Conservation (phyloP, 768 basidiomycete species). For the Daedalea quercina region DNA sequence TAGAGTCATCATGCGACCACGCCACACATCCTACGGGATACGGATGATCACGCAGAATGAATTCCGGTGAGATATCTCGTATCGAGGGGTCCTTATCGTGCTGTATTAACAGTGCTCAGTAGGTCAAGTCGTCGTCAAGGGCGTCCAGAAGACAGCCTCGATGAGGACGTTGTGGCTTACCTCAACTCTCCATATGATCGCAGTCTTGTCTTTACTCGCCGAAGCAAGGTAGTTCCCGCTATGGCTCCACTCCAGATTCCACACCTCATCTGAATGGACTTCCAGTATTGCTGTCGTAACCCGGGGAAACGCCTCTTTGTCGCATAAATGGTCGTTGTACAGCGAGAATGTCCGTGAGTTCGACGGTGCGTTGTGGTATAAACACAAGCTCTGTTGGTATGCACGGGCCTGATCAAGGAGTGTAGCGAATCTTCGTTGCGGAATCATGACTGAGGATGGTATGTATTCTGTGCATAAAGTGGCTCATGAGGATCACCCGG, state of each 20-base stretch:
- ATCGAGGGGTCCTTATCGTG: conserved; percentile 41
- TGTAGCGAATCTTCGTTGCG: conserved; percentile 78
- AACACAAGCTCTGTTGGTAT: conserved; percentile 74
- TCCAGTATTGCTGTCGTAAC: conserved; percentile 80
- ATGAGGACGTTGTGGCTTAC: conserved; percentile 39
- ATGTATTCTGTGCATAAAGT: conserved; percentile 62
- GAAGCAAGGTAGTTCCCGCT: conserved; percentile 81
- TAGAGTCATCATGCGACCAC: conserved; percentile 88
- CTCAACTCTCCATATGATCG: conserved; percentile 84
- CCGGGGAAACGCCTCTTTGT: conserved; percentile 75
- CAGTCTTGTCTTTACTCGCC: conserved; percentile 80
- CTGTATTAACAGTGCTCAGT: conserved; percentile 18
- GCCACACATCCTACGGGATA: conserved; percentile 77
- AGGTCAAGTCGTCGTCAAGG: conserved; percentile 6
- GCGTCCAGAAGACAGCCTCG: conserved; percentile 5
- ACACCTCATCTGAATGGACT: conserved; percentile 90
- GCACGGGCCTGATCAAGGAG: conserved; percentile 80
- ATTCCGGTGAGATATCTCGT: conserved; percentile 54
- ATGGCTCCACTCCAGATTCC: conserved; percentile 94
- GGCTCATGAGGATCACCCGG: background rate
- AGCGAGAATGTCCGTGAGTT: conserved; percentile 64
- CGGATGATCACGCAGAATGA: conserved; percentile 67
- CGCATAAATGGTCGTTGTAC: conserved; percentile 82
- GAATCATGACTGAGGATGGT: conserved; percentile 89
- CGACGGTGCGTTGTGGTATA: conserved; percentile 77